Evolutionary conservation across 140 eudicot species (phyloP), one percentile per base, ranked within the genome.

Genomic region (Stevia rebaudiana): DNA sequence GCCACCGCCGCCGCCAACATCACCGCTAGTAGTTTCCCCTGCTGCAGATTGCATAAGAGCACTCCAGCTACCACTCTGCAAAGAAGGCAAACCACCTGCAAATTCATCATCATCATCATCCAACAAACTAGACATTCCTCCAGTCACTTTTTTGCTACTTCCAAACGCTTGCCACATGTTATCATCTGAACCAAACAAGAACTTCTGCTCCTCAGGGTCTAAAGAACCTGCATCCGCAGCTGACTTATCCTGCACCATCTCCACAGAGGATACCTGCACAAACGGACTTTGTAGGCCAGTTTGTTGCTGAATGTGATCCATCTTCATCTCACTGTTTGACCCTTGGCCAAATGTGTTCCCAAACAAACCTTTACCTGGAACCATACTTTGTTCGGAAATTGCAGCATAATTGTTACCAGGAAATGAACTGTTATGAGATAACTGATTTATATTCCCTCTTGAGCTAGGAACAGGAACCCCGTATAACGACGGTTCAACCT

Each of bases 11-110:
- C 81, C 84, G 44, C 61, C 66, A 75, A 11, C 44, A 57, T 44
- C 65, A 35, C 43, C 49, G 18, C 49, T 86, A 40, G 90, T 74
- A 44, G 94, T 81, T 83, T 90, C 98, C 12, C 83, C 98, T 36
- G 80, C 97, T 59, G 97, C 97, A 64, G 97, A 90, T 82, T 90
- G 97, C 97, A 90, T 87, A 41, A 90, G 89, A 74, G 98, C 98
- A 73, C 98, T 91, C 98, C 98, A 91, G 65, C 85, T 87, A 61
- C 98, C 98, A 79, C 95, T 84, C 58, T 90, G 98, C 35, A 87
- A 10, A 51, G 97, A 90, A 31, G 95, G 86, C 61, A 82, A 15
- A 5, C 85, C 82, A 81, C 67, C 46, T 16, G 63, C 46, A 35
- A 81, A 61, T 21, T 81, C 95, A 31, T 76, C 51, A 58, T 81